A percentile compares a stretch with the other conserved stretches of the same genome.
phyloP scores from a whole-genome alignment of 2,329 filamentous ascomycete species.

The Aspergillus intermedius region DNA sequence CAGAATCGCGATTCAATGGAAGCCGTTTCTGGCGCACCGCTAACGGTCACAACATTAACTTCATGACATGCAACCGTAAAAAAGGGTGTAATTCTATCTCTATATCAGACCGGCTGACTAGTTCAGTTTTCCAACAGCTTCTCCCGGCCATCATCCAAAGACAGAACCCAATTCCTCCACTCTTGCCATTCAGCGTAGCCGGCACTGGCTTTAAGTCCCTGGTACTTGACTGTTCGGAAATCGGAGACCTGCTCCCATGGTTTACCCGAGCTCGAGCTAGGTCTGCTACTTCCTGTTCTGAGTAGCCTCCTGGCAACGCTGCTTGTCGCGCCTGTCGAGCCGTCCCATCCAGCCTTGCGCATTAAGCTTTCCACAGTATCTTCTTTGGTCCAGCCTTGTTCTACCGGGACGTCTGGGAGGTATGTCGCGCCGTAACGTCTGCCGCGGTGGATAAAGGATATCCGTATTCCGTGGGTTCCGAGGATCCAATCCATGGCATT shows the following conservation, averaged over 20 bases:
- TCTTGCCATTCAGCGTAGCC: slow-evolving; percentile 67
- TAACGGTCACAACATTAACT: too few relatives aligned
- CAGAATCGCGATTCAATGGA: too few relatives aligned
- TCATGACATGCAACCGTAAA: not conserved
- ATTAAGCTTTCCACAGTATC: slow-evolving; percentile 85
- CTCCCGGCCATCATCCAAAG: slow-evolving; percentile 23
- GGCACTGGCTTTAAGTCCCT: slow-evolving; percentile 70
- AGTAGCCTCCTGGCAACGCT: slow-evolving; percentile 32
- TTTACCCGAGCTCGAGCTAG: slow-evolving; percentile 12
- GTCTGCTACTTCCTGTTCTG: slow-evolving; percentile 25
- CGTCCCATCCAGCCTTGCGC: slow-evolving; percentile 89
- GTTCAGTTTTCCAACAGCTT: slow-evolving; percentile 11
- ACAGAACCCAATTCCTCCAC: slow-evolving; percentile 67
- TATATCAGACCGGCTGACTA: not conserved
- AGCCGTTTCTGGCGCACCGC: too few relatives aligned
- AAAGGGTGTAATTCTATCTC: not conserved
- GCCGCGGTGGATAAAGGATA: slow-evolving; percentile 70
- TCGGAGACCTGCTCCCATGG: slow-evolving; percentile 69
- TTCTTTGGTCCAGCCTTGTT: slow-evolving; percentile 94
- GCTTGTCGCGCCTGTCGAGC: slow-evolving; percentile 49
- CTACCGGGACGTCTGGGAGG: slow-evolving; percentile 79
- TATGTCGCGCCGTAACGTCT: slow-evolving; percentile 80
- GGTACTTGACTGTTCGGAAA: slow-evolving; percentile 74
- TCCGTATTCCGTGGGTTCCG: slow-evolving; percentile 78
- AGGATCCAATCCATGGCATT: slow-evolving; percentile 78